A percentile compares a stretch with the other conserved stretches of the same genome.
Evolutionary conservation across 2,329 filamentous ascomycete genomes (phyloP).

Genomic region (Lecanosticta acicola): DNA sequence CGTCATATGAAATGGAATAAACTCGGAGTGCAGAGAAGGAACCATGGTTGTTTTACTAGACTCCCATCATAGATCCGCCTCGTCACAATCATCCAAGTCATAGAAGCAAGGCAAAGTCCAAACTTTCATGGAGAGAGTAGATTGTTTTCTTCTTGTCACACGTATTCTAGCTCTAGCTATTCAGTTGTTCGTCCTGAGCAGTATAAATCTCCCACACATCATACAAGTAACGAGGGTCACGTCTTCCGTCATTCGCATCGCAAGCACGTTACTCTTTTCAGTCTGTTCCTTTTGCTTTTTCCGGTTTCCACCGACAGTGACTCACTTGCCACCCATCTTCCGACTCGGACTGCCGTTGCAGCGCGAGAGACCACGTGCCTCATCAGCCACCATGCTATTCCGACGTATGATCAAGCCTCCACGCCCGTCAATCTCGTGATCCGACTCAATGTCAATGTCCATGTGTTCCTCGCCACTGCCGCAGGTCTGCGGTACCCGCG

Average conservation of each 20-base stretch:
- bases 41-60: too few species aligned
- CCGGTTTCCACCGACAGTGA: not conserved
- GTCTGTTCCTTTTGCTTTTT: not conserved
- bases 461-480: conserved; percentile 25
- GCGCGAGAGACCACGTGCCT: conserved; percentile 16
- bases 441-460: conserved; percentile 33
- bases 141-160: conserved; percentile 9
- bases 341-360: conserved; percentile 19
- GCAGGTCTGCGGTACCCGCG: conserved; percentile 21
- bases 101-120: too few species aligned
- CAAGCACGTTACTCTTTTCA: not conserved
- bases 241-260: not conserved
- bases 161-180: conserved; percentile 12
- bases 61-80: too few species aligned
- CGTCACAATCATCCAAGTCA: too few species aligned
- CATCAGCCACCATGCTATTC: conserved; percentile 28
- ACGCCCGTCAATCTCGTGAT: conserved; percentile 30
- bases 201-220: not conserved
- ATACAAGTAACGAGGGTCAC: not conserved
- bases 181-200: conserved; percentile 3
- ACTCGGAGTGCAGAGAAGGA: too few species aligned
- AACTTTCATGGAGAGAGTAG: conserved; percentile 7
- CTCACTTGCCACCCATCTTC: conserved; percentile 18
- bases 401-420: conserved; percentile 33
- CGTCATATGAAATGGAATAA: not conserved